These are phyloP conservation scores for Amaranthus hypochondriacus DNA, from an alignment of 148 eudicot genomes.

Conservation along the genomic window DNA sequence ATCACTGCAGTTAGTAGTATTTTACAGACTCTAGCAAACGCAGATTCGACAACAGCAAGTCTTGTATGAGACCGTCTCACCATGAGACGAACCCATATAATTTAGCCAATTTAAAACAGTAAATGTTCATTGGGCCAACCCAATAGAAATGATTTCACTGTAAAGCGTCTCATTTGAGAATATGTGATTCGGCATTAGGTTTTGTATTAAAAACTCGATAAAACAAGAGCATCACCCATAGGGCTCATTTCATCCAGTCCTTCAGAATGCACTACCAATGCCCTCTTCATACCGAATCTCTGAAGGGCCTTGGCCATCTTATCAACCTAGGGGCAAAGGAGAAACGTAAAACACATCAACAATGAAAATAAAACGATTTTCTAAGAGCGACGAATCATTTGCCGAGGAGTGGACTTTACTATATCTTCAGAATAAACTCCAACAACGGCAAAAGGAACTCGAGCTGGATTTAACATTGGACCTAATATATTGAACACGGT, in stretches of 20 bases:
- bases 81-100: too few species aligned
- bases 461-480: slow-evolving; percentile 94
- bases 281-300: slow-evolving; percentile 94
- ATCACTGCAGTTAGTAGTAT: not conserved
- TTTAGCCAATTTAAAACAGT: too few species aligned
- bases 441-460: slow-evolving; percentile 91
- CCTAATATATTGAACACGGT: slow-evolving; percentile 94
- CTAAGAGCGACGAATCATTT: not conserved
- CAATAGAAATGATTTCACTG: not conserved
- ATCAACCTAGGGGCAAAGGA: slow-evolving; percentile 40
- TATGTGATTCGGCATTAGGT: too few species aligned
- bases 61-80: too few species aligned
- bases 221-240: slow-evolving; percentile 44
- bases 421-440: slow-evolving; percentile 88
- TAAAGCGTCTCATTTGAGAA: too few species aligned
- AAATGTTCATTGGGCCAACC: too few species aligned
- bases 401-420: slow-evolving; percentile 33
- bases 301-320: slow-evolving; percentile 96
- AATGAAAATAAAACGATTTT: not conserved
- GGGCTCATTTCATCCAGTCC: slow-evolving; percentile 98
- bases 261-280: slow-evolving; percentile 88
- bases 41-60: not conserved
- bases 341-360: not conserved
- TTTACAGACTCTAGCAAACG: not conserved
- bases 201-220: not conserved